A percentile compares a stretch with the other conserved stretches of the same genome.
Conservation (phyloP, 108 stramenopile species). For the Skeletonema potamos region DNA sequence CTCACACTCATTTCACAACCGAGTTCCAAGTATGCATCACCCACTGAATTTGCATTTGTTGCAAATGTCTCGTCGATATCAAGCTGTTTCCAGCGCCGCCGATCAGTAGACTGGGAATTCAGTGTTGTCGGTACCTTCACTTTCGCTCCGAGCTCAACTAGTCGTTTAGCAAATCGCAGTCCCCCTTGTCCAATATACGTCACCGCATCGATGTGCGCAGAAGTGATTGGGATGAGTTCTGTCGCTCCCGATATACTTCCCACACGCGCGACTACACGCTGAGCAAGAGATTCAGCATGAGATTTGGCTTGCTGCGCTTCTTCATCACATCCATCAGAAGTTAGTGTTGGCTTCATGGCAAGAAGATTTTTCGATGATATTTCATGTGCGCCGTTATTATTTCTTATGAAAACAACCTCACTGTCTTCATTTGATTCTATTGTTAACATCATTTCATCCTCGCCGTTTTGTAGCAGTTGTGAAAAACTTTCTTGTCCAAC, state of each 20-base stretch:
- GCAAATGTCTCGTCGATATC: constrained; percentile 53
- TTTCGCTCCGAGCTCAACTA: constrained; percentile 65
- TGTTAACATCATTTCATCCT: not conserved
- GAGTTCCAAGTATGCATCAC: constrained; percentile 71
- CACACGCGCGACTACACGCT: constrained; percentile 54
- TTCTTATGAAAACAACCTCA: constrained; percentile 6
- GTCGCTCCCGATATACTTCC: constrained; percentile 44
- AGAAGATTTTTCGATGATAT: constrained; percentile 17
- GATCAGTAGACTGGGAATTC: constrained; percentile 76
- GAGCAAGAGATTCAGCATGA: constrained; percentile 51
- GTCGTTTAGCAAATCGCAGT: constrained; percentile 53
- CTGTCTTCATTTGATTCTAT: not conserved
- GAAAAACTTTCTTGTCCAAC: constrained; percentile 24
- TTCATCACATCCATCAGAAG: not conserved
- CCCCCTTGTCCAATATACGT: constrained; percentile 86
- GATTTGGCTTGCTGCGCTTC: not conserved
- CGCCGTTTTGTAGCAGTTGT: constrained; percentile 1
- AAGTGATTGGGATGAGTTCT: constrained; percentile 41
- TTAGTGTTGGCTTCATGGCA: not conserved
- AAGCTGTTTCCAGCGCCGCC: constrained; percentile 62
- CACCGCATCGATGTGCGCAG: constrained; percentile 82
- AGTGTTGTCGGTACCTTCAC: constrained; percentile 77
- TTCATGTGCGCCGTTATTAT: not conserved
- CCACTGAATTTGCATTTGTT: constrained; percentile 53
- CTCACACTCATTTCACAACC: constrained; percentile 53